Conservation (phyloP, 2,329 filamentous ascomycete species). For the Ceratocystis alfenasii region DNA sequence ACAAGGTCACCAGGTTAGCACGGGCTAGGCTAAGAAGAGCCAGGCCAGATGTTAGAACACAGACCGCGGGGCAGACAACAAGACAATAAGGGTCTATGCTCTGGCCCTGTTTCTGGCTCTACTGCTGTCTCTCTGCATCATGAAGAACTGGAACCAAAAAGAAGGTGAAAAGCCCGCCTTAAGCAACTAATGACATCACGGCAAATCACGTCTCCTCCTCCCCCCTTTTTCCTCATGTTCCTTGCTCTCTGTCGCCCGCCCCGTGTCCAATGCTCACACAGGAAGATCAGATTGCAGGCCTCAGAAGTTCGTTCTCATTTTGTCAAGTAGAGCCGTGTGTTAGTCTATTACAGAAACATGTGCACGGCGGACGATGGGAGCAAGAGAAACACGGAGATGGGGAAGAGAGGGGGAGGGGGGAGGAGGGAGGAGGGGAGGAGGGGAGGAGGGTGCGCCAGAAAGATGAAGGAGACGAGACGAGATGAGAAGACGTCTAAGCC, state of each 20-base stretch:
- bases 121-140: too few relatives aligned
- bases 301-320: not conserved
- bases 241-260: too few relatives aligned
- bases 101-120: not conserved
- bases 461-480: too few relatives aligned
- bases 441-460: not conserved
- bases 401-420: not conserved
- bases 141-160: not conserved
- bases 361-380: not conserved
- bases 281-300: not conserved
- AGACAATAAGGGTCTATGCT: too few relatives aligned
- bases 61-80: conserved; percentile 4
- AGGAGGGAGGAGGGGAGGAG: not conserved
- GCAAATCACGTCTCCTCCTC: too few relatives aligned
- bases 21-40: too few relatives aligned
- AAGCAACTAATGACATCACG: not conserved
- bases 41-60: not conserved
- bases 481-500: not conserved
- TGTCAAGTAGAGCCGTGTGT: too few relatives aligned
- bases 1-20: not conserved
- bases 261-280: too few relatives aligned
- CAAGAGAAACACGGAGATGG: not conserved
- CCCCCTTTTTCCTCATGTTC: too few relatives aligned
- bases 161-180: not conserved
- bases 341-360: too few relatives aligned